phyloP scores from a whole-genome alignment of 1,284 basidiomycete genomes.

The Calocybe gambosa region DNA sequence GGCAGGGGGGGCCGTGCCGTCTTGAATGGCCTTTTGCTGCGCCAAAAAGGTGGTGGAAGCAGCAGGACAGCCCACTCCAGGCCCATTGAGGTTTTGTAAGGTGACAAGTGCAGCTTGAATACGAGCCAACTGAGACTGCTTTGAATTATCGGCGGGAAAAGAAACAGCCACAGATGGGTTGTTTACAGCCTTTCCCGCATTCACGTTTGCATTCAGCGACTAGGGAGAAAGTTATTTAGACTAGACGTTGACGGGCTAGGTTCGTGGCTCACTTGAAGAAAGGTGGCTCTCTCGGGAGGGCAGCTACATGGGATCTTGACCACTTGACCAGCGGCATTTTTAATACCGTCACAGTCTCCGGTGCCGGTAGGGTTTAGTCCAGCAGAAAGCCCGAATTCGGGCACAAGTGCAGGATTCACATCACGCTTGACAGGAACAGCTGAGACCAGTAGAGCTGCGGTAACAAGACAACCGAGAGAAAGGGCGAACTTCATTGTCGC shows the following conservation, averaged over 20 bases:
- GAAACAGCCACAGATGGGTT: conserved; percentile 49
- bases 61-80: conserved; percentile 48
- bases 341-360: conserved; percentile 54
- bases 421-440: conserved; percentile 40
- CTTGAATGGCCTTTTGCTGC: conserved; percentile 39
- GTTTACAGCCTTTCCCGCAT: conserved; percentile 52
- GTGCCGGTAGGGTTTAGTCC: conserved; percentile 51
- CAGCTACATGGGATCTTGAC: conserved; percentile 59
- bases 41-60: conserved; percentile 45
- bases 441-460: conserved; percentile 29
- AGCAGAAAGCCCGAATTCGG: conserved; percentile 44
- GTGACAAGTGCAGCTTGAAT: conserved; percentile 44
- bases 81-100: conserved; percentile 47
- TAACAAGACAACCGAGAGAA: conserved; percentile 23
- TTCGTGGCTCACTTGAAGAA: conserved; percentile 36
- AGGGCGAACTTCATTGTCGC: conserved; percentile 31
- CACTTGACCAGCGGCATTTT: conserved; percentile 40
- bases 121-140: conserved; percentile 44
- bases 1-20: conserved; percentile 21
- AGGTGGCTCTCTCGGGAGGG: conserved; percentile 46
- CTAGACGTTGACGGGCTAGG: not conserved
- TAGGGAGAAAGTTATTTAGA: conserved; percentile 13
- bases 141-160: conserved; percentile 56
- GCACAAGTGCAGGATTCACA: conserved; percentile 45
- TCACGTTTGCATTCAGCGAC: conserved; percentile 54